Conservation (phyloP, 2,329 filamentous ascomycete genomes). For the Diaporthe caulivora region DNA sequence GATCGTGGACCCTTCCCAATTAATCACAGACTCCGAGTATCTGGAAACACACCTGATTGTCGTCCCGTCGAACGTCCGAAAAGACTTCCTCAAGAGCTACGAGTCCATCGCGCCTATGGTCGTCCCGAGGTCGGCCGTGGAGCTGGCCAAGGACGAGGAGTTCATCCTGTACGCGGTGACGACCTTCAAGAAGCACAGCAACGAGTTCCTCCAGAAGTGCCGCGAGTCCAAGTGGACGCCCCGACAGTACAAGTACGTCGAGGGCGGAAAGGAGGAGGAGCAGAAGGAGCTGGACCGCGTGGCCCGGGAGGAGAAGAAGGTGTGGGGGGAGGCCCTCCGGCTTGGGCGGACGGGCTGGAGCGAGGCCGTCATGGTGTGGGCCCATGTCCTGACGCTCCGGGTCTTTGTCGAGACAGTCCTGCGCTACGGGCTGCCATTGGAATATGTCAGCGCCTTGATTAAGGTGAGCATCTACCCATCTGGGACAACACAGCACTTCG, state of each 20-base stretch:
- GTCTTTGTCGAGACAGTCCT: conserved; percentile 99
- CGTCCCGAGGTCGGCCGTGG: conserved; percentile 85
- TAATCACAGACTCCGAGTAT: conserved; percentile 94
- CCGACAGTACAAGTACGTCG: conserved; percentile 91
- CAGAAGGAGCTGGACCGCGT: conserved; percentile 86
- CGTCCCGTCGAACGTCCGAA: conserved; percentile 82
- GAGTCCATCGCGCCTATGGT: conserved; percentile 93
- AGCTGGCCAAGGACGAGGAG: conserved; percentile 89
- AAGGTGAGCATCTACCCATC: conserved; percentile 71
- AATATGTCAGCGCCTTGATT: conserved; percentile 87
- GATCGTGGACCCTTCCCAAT: conserved; percentile 82
- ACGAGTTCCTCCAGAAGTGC: conserved; percentile 92
- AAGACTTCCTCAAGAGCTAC: conserved; percentile 91
- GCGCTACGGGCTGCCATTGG: conserved; percentile 90
- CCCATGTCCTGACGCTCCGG: conserved; percentile 89
- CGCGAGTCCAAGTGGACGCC: conserved; percentile 95
- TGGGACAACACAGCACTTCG: not conserved
- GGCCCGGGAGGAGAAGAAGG: conserved; percentile 86
- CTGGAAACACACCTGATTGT: conserved; percentile 95
- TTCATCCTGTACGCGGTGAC: conserved; percentile 91
- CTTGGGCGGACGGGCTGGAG: conserved; percentile 93
- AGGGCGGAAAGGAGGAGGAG: conserved; percentile 91
- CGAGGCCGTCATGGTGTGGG: conserved; percentile 95
- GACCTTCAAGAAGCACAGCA: conserved; percentile 90
- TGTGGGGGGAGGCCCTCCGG: conserved; percentile 91